Conservation (phyloP, 2,329 filamentous ascomycete species). For the Arthrobotrys iridis region DNA sequence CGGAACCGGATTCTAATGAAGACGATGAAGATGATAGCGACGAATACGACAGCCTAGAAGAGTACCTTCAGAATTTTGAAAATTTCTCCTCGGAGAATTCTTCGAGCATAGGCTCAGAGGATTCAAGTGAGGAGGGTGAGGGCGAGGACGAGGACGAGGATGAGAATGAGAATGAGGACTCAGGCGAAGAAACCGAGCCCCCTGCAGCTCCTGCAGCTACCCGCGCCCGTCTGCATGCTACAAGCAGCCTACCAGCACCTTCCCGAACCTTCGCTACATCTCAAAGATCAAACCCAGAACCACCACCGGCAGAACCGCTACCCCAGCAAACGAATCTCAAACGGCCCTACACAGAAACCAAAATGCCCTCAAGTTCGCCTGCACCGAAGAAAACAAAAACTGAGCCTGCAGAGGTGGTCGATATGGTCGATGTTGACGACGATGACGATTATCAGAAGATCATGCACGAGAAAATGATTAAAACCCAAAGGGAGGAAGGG, state of each 20-base stretch:
- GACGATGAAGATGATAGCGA: neutral
- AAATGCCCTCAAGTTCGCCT: neutral
- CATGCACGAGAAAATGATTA: conserved; percentile 55
- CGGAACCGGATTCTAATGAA: conserved; percentile 3
- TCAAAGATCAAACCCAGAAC: neutral
- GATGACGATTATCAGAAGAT: conserved; percentile 54
- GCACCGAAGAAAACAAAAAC: conserved; percentile 34
- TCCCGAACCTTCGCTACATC: conserved; percentile 24
- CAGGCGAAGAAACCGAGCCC: neutral
- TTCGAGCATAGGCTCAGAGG: neutral
- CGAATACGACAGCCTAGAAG: neutral
- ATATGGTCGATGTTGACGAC: conserved; percentile 43
- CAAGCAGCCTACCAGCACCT: conserved; percentile 17
- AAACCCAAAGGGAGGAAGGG: conserved; percentile 54
- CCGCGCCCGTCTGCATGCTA: neutral
- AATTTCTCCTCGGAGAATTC: neutral
- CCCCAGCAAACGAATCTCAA: conserved; percentile 21
- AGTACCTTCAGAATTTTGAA: neutral
- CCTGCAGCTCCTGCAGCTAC: neutral
- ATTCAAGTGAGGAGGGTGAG: neutral
- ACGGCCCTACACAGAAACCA: conserved; percentile 14
- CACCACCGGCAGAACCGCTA: conserved; percentile 8
- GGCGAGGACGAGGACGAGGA: neutral
- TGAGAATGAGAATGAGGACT: neutral
- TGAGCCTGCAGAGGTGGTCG: conserved; percentile 47